Evolutionary conservation across 768 basidiomycete species (phyloP).

Genomic region (Pholiota conissans): DNA sequence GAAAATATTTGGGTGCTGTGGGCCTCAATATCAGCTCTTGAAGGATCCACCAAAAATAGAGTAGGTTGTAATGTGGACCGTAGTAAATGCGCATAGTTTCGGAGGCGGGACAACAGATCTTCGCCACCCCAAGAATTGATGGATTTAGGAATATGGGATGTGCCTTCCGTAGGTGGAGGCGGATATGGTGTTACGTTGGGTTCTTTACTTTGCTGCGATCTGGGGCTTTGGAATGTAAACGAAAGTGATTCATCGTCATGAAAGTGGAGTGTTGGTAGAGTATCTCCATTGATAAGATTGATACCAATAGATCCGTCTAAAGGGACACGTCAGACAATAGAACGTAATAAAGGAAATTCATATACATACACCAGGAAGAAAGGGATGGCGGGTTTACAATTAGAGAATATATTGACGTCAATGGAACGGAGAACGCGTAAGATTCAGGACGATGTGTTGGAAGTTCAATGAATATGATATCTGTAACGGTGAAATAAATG

Average conservation of each 20-base stretch:
- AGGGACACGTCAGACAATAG: conserved; percentile 16
- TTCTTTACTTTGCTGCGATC: conserved; percentile 24
- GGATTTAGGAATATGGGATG: conserved; percentile 41
- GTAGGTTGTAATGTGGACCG: conserved; percentile 85
- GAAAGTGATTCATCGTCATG: conserved; percentile 96
- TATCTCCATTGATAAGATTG: conserved; percentile 83
- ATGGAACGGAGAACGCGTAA: conserved; percentile 93
- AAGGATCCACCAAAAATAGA: conserved; percentile 91
- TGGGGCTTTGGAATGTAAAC: conserved; percentile 54
- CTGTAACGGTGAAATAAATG: conserved; percentile 34
- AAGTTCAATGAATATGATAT: conserved; percentile 83
- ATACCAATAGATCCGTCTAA: conserved; percentile 86
- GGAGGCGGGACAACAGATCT: conserved; percentile 75
- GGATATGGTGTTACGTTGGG: conserved; percentile 57
- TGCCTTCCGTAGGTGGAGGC: conserved; percentile 50
- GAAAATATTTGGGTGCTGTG: conserved; percentile 84
- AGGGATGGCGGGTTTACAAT: conserved; percentile 82
- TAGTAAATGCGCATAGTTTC: conserved; percentile 76
- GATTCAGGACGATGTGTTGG: conserved; percentile 84
- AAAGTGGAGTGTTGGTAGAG: conserved; percentile 89
- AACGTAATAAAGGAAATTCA: conserved; percentile 3
- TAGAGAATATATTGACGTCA: conserved; percentile 88
- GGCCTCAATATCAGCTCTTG: conserved; percentile 86
- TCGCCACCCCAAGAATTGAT: conserved; percentile 83
- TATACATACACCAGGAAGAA: conserved; percentile 74